A percentile compares a stretch with the other conserved stretches of the same genome.
Evolutionary conservation across 208 protist genomes (phyloP).

Genomic region (Cochliopodium minus): DNA sequence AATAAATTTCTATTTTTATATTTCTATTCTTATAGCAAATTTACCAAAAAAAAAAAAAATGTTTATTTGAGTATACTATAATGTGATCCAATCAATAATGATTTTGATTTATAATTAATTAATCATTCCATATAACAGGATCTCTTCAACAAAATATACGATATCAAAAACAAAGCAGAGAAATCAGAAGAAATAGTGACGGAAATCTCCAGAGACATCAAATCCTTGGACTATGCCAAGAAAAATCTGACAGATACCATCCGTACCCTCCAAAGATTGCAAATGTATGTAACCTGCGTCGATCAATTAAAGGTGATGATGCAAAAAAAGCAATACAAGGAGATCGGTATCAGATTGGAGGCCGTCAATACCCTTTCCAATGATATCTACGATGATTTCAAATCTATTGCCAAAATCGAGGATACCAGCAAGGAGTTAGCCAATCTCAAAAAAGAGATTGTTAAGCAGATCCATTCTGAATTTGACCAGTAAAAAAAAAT

Average conservation of each 20-base stretch:
- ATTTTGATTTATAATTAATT: too few relatives aligned
- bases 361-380: conserved; percentile 48
- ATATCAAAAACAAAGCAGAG: conserved; percentile 65
- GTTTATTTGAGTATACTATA: too few relatives aligned
- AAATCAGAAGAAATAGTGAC: conserved; percentile 73
- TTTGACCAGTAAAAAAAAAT: background rate
- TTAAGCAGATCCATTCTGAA: conserved; percentile 16
- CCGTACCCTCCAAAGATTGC: conserved; percentile 63
- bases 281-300: conserved; percentile 67
- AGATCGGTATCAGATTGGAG: conserved; percentile 53
- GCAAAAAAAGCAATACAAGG: conserved; percentile 46
- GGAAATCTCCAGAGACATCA: conserved; percentile 73
- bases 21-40: too few relatives aligned
- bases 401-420: conserved; percentile 28
- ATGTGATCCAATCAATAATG: too few relatives aligned
- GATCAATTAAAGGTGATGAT: conserved; percentile 55
- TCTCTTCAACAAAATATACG: conserved; percentile 57
- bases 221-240: conserved; percentile 75
- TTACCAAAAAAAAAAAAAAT: too few relatives aligned
- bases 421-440: conserved; percentile 51
- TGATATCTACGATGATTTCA: conserved; percentile 42
- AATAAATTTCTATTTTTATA: too few relatives aligned
- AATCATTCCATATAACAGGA: too few relatives aligned
- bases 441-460: conserved; percentile 28
- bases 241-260: conserved; percentile 68